Evolutionary conservation across 192 early-diverging fungal genomes (phyloP).

Genomic region (Linnemannia elongata): DNA sequence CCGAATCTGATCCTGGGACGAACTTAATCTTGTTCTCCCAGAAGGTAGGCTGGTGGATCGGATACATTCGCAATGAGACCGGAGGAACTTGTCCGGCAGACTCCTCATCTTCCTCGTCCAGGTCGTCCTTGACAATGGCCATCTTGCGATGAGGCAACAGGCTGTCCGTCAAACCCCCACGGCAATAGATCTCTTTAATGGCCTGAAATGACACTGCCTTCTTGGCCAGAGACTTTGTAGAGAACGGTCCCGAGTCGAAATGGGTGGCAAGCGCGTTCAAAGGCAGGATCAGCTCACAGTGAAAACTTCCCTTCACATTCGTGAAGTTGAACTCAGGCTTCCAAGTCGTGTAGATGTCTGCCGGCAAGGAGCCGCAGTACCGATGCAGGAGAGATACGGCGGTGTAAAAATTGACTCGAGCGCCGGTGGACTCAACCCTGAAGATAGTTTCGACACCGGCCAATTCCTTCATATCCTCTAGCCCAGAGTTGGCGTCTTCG

Average conservation of each 20-base stretch:
- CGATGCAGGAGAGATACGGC: conserved; percentile 73
- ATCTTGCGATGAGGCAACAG: conserved; percentile 67
- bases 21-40: conserved; percentile 37
- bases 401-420: conserved; percentile 74
- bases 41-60: conserved; percentile 45
- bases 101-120: conserved; percentile 8
- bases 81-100: not conserved
- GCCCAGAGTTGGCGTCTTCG: conserved; percentile 16
- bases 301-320: conserved; percentile 14
- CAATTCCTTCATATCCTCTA: conserved; percentile 21
- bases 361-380: conserved; percentile 80
- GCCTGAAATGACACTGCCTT: conserved; percentile 75
- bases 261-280: conserved; percentile 69
- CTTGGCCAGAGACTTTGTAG: conserved; percentile 72
- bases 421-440: conserved; percentile 73
- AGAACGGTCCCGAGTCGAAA: conserved; percentile 60
- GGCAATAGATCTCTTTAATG: conserved; percentile 75
- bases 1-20: conserved; percentile 11
- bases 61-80: conserved; percentile 16
- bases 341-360: conserved; percentile 66
- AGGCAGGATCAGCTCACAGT: conserved; percentile 68
- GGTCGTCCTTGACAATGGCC: conserved; percentile 21
- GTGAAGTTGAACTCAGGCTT: conserved; percentile 66
- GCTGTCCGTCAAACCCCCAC: conserved; percentile 77
- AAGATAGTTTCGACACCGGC: conserved; percentile 56